These are phyloP conservation scores for Pleurotus pulmonarius DNA, from an alignment of 768 basidiomycete genomes.

Conservation along the genomic window DNA sequence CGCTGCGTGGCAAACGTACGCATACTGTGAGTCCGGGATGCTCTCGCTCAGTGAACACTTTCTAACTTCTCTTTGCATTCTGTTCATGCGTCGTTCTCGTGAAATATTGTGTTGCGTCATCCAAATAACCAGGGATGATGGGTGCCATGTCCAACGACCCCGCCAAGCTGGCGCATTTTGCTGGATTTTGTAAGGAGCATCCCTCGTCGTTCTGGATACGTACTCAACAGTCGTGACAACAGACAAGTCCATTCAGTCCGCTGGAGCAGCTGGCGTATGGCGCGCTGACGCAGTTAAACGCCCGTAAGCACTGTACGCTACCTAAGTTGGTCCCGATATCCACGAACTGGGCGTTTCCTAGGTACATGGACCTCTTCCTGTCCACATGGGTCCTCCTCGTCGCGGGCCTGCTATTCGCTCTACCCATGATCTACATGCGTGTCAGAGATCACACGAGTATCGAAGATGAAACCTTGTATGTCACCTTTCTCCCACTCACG, in stretches of 20 bases:
- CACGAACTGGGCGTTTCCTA: conserved; percentile 10
- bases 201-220: background rate
- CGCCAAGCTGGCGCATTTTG: conserved; percentile 73
- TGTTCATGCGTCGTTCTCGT: too few species aligned
- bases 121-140: conserved; percentile 43
- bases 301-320: conserved; percentile 45
- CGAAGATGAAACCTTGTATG: conserved; percentile 52
- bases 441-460: conserved; percentile 40
- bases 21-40: conserved; percentile 44
- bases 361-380: conserved; percentile 56
- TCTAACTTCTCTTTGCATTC: background rate
- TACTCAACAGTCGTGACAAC: conserved; percentile 1
- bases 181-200: conserved; percentile 68
- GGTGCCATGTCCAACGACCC: conserved; percentile 85
- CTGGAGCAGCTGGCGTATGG: conserved; percentile 73
- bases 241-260: conserved; percentile 77
- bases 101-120: background rate
- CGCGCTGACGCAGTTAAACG: conserved; percentile 57
- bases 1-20: conserved; percentile 82
- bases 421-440: conserved; percentile 55
- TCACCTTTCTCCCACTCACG: conserved; percentile 8
- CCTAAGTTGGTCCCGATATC: too few species aligned
- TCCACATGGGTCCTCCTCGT: conserved; percentile 52
- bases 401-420: conserved; percentile 43
- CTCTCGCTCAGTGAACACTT: too few species aligned